These are phyloP conservation scores for Fibroporia radiculosa DNA, from an alignment of 768 basidiomycete species.

Conservation along the genomic window DNA sequence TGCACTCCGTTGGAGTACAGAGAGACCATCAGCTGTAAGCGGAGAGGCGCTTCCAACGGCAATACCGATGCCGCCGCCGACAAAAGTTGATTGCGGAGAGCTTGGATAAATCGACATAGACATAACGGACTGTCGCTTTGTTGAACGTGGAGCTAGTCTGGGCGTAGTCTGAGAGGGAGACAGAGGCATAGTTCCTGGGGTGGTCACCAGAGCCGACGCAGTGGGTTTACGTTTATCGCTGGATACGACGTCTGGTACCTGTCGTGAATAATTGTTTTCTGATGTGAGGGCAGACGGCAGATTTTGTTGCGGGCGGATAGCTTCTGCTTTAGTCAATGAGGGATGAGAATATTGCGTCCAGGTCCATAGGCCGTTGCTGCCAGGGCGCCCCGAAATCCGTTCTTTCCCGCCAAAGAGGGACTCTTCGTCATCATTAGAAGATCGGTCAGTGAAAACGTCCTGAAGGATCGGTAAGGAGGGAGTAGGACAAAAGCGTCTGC, in stretches of 20 bases:
- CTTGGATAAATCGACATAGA: constrained; percentile 43
- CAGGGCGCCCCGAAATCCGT: constrained; percentile 36
- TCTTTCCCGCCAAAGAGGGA: constrained; percentile 79
- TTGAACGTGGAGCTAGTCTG: constrained; percentile 30
- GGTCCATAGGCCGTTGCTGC: constrained; percentile 40
- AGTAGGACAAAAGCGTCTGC: constrained; percentile 46
- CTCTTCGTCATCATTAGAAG: constrained; percentile 40
- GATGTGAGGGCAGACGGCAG: constrained; percentile 1
- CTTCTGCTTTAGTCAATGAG: constrained; percentile 1
- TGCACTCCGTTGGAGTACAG: constrained; percentile 14
- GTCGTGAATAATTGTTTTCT: constrained; percentile 7
- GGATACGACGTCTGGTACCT: too few species aligned
- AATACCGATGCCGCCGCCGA: constrained; percentile 14
- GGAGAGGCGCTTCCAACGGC: constrained; percentile 16
- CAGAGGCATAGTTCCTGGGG: neutral
- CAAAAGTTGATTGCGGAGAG: constrained; percentile 28
- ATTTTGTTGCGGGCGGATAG: constrained; percentile 1
- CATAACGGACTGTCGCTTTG: constrained; percentile 32
- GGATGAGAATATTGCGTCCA: constrained; percentile 29
- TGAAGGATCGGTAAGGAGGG: constrained; percentile 71
- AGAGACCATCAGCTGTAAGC: constrained; percentile 17
- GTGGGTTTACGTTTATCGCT: too few species aligned
- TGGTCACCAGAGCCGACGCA: neutral
- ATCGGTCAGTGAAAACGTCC: constrained; percentile 41
- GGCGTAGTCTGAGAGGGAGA: constrained; percentile 31